Base-by-base conservation (phyloP, 2,329 filamentous ascomycete species). In the Aaosphaeria arxii region DNA sequence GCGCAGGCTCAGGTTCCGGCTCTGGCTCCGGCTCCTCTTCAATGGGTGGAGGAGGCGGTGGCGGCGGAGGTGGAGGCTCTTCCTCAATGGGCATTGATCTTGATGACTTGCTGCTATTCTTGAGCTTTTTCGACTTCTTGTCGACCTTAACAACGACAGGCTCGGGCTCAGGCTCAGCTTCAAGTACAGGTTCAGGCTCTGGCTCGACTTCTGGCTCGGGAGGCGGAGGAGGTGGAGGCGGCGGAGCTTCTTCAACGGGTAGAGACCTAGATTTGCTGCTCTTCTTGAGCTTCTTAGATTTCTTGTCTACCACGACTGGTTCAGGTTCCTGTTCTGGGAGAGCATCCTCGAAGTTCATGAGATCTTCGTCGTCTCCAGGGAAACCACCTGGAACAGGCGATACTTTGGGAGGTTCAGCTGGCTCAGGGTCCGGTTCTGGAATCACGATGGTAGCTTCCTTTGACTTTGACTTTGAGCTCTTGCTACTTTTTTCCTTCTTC, bases 341-440 rank as follows among this genome's bases (percentile, higher is more conserved):
- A 4, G 58, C 51, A 30, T 51, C 47, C 24, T 43, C 52, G 28
- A 68, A 47, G 45, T 67, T 62, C 31, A 68, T 66, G 46, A 69
- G 49, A 45, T 68, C 64, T 54, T 59, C 59, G 35, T 71, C 64
- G 56, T 76, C 75, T 47, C 61, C 62, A 3, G 75, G 75, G 43
- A 77, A 77, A 7, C 73, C 74, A 42, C 75, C 75, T 33, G 74
- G 73, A 7, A 76, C 64, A 28, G 75, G 74, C 29, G 70, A 67
- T 13, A 64, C 47, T 17, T 67, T 57, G 28, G 63, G 59, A 39
- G 59, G 54, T 35, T 62, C 66, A 5, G 62, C 61, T 9, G 17
- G 11, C 40, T 68, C 63, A 42, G 63, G 60, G 30, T 62, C 63
- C 40, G 64, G 64, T 13, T 61, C 54, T 17, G 60, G 50, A n/a